Evolutionary conservation across 2,329 filamentous ascomycete species (phyloP), one percentile per base, ranked within the genome.

Genomic region (Nemania diffusa): DNA sequence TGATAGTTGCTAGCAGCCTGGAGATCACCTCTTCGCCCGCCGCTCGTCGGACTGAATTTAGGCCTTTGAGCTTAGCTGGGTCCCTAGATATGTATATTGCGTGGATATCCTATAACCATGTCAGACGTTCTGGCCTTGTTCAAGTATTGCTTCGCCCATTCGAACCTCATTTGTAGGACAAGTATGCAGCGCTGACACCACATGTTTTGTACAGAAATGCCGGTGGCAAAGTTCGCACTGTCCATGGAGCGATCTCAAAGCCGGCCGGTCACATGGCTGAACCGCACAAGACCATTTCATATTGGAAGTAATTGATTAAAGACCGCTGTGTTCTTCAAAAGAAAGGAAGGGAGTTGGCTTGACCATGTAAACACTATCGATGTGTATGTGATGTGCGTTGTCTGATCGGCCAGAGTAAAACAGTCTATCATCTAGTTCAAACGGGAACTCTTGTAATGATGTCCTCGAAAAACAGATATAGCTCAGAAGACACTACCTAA

Each of bases 231-330:
- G 37, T 26, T 62, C 66, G 53, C 63, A 63, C 20, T 37, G 57
- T 59, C 58, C 17, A 20, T 46, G 9, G 37, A 62, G 53, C 32
- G 55, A n/a, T 29, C 57, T 55, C 48, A 57, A 52, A 62, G 65
- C 66, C 52, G 62, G 58, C 53, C 60, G 65, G 52, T 37, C 42
- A 57, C 65, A 68, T 15, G 65, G 26, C 55, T 60, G 60, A 64
- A 67, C 1, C 60, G 61, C 60, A 52, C 65, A 67, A 34, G 65
- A 22, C 65, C 61, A 67, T 51, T 67, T 64, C 60, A 67, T 60
- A 26, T 60, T 55, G 24, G 22, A 64, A 24, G 34, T 34, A 24
- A 34, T 13, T 34, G 42, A 58, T 46, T 52, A 27, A 53, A 15
- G 55, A 53, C 26, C 11, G 61, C 24, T 44, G 24, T 64, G 32